Evolutionary conservation across 257 asterid genomes (phyloP), one percentile per base, ranked within the genome.

Genomic region (Solanum tarijense): DNA sequence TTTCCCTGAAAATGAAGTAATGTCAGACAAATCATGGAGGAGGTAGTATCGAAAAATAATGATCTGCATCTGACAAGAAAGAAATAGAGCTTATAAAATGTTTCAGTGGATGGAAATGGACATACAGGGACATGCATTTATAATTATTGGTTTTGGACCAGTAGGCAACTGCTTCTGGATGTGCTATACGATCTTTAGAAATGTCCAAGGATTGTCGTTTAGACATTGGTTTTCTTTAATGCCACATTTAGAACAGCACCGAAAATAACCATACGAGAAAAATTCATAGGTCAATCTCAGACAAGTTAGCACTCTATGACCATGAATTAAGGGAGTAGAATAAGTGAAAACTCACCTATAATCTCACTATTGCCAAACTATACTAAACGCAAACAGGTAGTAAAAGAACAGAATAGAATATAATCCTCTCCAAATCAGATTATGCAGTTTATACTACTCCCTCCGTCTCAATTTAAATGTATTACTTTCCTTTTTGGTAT

Each of bases 161-260:
- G 48, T 58, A 83, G 68, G 32, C 25, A 87, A 87, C 38, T 76
- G 36, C 71, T 87, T 29, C 55, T 12, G 52, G 83, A 11, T 36
- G 52, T 74, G 83, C 83, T 41, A 39, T 39, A 23, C 9, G 1
- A 41, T 12, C 34, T 65, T 81, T 41, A 52, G 3, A 58, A 71
- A 86, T 39, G 65, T 29, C 38, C 46, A 74, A 12, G 1, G 4
- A 1, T 5, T 29, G 38, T 78, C 68, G 48, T 31, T 35, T 29
- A 21, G 32, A 43, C 89, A 90, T 27, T 82, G 90, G 52, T 93
- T 90, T 83, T 93, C 94, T 25, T 31, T 11, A 3, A 6, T 7
- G 76, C 89, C 29, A 43, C 94, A 93, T 4, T 21, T n/a, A 75
- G 1, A 20, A 89, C 94, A 94, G 48, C 79, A 20, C 39, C 81